Base-by-base conservation (phyloP, 768 basidiomycete genomes). In the Collybia sordida region DNA sequence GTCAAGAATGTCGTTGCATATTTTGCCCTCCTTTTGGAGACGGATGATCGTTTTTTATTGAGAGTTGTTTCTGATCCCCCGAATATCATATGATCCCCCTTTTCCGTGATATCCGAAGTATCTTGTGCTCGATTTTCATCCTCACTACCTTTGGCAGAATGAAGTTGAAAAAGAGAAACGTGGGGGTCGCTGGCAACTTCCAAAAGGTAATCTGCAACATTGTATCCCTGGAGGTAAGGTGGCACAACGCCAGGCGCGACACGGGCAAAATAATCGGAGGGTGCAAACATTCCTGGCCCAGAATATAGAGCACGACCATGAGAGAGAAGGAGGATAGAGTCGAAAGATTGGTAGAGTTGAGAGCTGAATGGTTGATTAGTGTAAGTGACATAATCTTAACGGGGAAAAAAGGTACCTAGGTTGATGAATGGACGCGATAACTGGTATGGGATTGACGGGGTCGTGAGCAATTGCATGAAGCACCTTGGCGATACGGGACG, bases 191-290 rank as follows among this genome's bases (percentile, higher is more conserved):
- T 86, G 1, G 93, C 93, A 45, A 98, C 78, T 56, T 97, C 94
- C 18, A 98, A 75, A 9, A 97, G 78, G 60, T 95, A 90, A 64
- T 98, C 95, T 0, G 95, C 93, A 15, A 95, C 80, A 59, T 97
- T 97, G 71, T 95, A 94, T 0, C 91, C 93, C 42, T 83, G 75
- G 6, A 81, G 86, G 59, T 85, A 92, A 8, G 78, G 69, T 6
- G 69, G 71, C 3, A 78, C 68, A 3, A 67, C 61, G 1, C 59
- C 65, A 3, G 68, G 54, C 4, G 78, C 76, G 19, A 71, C 65
- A 18, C 58, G 68, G 1, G 80, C 73, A 60, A 95, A 90, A 63
- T 88, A 77, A 9, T 81, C 78, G 0, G 78, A 80, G 0, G 93
- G 91, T 0, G 78, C 75, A 48, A 85, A 79, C 0, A 80, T 79